Conservation (phyloP, 805 yeast genomes). For the Kuraishia floccosa region DNA sequence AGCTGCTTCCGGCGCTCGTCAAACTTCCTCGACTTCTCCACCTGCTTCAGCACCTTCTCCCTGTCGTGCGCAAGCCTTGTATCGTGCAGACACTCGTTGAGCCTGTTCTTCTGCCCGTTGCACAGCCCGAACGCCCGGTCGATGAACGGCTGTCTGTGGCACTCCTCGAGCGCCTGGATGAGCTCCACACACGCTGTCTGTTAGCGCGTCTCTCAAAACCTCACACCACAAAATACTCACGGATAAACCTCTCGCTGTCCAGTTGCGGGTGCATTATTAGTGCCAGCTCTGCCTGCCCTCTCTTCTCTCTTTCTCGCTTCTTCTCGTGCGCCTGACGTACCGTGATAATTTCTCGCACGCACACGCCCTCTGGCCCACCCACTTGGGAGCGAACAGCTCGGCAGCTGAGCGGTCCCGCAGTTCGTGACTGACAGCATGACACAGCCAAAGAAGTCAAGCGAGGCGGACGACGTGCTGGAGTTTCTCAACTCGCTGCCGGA, state of each 20-base stretch:
- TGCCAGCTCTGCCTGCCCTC: no score
- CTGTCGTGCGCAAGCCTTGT: slow-evolving; percentile 58
- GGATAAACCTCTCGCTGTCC: slow-evolving; percentile 16
- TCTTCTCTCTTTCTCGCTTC: no score
- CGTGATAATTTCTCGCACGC: no score
- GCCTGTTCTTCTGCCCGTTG: slow-evolving; percentile 71
- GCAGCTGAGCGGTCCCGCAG: no score
- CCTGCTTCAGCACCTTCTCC: slow-evolving; percentile 39
- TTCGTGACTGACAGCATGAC: no score
- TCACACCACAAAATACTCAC: slow-evolving; percentile 10
- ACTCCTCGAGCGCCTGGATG: slow-evolving; percentile 81
- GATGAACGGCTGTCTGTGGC: slow-evolving; percentile 63
- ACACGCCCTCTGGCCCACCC: no score
- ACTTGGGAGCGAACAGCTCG: no score
- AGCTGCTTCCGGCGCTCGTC: slow-evolving; percentile 47
- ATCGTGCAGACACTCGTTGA: slow-evolving; percentile 68
- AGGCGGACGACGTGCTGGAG: slow-evolving; percentile 68
- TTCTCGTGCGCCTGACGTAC: no score
- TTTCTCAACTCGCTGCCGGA: slow-evolving; percentile 76
- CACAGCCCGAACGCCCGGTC: slow-evolving; percentile 74
- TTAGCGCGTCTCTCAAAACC: neutral
- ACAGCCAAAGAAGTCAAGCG: slow-evolving; percentile 22
- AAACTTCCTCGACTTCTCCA: slow-evolving; percentile 41
- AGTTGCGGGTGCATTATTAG: slow-evolving; percentile 18
- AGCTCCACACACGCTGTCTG: slow-evolving; percentile 58